Base-by-base conservation (phyloP, 768 basidiomycete genomes). In the Psilocybe azurescens region DNA sequence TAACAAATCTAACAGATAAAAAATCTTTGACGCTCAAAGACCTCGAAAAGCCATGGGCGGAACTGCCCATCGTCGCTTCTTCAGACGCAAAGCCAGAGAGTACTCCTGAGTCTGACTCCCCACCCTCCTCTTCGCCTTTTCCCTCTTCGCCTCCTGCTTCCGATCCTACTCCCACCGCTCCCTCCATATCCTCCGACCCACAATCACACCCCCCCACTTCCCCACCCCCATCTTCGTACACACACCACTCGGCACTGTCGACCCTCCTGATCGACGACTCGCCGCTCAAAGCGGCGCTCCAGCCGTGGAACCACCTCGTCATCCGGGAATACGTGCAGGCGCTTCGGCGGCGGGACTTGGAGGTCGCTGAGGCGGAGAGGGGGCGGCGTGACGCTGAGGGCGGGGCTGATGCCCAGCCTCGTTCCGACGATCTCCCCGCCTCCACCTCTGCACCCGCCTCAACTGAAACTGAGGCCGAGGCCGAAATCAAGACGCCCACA, bases 301-400 rank as follows among this genome's bases (percentile, higher is more conserved):
- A 95, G 69, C 93, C 93, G 0, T 90, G 84, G 77, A 95, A 92
- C 70, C 93, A 95, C 69, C 75, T 94, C 20, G 91, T 89, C 69
- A 82, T 94, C 65, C 80, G 76, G 9, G 92, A 93, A 69, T 94
- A 93, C 70, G 77, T 80, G 13, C 76, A 72, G 1, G 65, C 74
- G 8, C 76, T 75, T 69, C 82, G 88, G 10, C 62, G 50, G n/a
- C 52, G 52, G 5, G 77, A 78, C 61, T 46, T 77, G 10, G 61
- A 65, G 3, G 63, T 72, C n/a, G 59, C 63, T 10, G 69, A 52
- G 46, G 50, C 28, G 54, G 60, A 36, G 47, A 61, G 33, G 49
- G 24, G 24, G 24, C 24, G 24, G 24, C 24, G 24, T 24, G 24
- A 24, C 24, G 24, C 24, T 24, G 24, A 24, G 24, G 24, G 24